Evolutionary conservation across 1,139 yeast genomes (phyloP).

Genomic region (Debaryomycetaceae sp.): DNA sequence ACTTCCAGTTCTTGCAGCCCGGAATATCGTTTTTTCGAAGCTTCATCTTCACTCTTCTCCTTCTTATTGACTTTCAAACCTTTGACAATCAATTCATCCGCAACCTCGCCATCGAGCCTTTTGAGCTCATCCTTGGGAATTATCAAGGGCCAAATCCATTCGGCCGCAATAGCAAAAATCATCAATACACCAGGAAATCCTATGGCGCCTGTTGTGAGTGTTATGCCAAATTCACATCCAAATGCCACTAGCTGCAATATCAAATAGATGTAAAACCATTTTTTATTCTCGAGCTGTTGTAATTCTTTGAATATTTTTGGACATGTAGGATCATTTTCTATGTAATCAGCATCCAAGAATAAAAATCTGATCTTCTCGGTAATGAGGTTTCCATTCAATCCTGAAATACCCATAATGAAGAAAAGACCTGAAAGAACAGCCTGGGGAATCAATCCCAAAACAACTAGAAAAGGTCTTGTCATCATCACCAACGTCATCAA

Average conservation of each 20-base stretch:
- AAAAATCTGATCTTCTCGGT: slow-evolving; percentile 61
- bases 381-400: slow-evolving; percentile 65
- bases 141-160: slow-evolving; percentile 63
- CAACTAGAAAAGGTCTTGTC: slow-evolving; percentile 80
- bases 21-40: neutral
- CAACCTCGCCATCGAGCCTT: slow-evolving; percentile 70
- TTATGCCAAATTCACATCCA: slow-evolving; percentile 78
- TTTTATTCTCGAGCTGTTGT: slow-evolving; percentile 32
- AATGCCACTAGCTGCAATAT: slow-evolving; percentile 62
- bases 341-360: slow-evolving; percentile 54
- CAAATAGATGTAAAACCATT: slow-evolving; percentile 55
- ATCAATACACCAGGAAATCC: slow-evolving; percentile 86
- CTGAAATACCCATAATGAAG: slow-evolving; percentile 88
- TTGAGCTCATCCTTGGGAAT: slow-evolving; percentile 62
- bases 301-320: slow-evolving; percentile 35
- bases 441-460: slow-evolving; percentile 86
- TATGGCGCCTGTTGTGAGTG: slow-evolving; percentile 85
- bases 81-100: slow-evolving; percentile 30
- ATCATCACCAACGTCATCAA: slow-evolving; percentile 78
- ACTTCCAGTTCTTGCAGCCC: neutral
- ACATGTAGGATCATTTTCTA: slow-evolving; percentile 32
- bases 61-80: slow-evolving; percentile 7
- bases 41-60: neutral
- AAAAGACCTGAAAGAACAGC: slow-evolving; percentile 90
- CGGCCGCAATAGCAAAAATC: slow-evolving; percentile 56